These are phyloP conservation scores for Chlorella sp. DNA, from an alignment of 139 green algal species.

Conservation along the genomic window DNA sequence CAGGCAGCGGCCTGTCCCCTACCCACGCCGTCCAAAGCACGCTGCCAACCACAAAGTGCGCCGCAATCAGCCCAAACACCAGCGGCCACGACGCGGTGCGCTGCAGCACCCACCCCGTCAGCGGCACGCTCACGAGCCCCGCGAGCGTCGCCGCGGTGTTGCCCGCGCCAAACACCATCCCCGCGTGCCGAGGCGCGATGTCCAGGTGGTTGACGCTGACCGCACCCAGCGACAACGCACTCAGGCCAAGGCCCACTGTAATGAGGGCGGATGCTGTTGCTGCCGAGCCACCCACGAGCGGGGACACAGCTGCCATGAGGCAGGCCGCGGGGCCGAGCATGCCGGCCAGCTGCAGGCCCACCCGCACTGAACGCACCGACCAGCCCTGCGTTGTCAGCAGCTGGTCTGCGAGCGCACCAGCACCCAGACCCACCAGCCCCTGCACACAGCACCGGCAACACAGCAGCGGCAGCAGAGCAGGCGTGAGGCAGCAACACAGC, in stretches of 20 bases:
- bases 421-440: too few species aligned
- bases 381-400: slow-evolving; percentile 36
- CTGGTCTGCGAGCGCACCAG: slow-evolving; percentile 26
- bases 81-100: slow-evolving; percentile 53
- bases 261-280: slow-evolving; percentile 50
- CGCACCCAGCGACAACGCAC: slow-evolving; percentile 61
- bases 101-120: slow-evolving; percentile 41
- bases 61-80: slow-evolving; percentile 67
- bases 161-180: slow-evolving; percentile 64
- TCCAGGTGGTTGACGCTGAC: slow-evolving; percentile 71
- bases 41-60: slow-evolving; percentile 56
- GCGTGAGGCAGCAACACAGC: too few species aligned
- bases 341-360: slow-evolving; percentile 42
- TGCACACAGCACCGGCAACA: too few species aligned
- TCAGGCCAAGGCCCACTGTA: slow-evolving; percentile 59
- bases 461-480: too few species aligned
- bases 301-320: slow-evolving; percentile 54
- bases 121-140: slow-evolving; percentile 36
- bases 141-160: slow-evolving; percentile 72
- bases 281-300: slow-evolving; percentile 31
- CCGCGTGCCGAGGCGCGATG: slow-evolving; percentile 64
- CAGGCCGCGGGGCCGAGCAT: slow-evolving; percentile 72
- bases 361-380: slow-evolving; percentile 33
- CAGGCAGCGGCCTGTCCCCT: slow-evolving; percentile 39
- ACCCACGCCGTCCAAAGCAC: slow-evolving; percentile 52